Percentiles rank a stretch among this genome's conserved stretches.
phyloP scores from a whole-genome alignment of 1,139 yeast species.

The Scheffersomyces stambukii region DNA sequence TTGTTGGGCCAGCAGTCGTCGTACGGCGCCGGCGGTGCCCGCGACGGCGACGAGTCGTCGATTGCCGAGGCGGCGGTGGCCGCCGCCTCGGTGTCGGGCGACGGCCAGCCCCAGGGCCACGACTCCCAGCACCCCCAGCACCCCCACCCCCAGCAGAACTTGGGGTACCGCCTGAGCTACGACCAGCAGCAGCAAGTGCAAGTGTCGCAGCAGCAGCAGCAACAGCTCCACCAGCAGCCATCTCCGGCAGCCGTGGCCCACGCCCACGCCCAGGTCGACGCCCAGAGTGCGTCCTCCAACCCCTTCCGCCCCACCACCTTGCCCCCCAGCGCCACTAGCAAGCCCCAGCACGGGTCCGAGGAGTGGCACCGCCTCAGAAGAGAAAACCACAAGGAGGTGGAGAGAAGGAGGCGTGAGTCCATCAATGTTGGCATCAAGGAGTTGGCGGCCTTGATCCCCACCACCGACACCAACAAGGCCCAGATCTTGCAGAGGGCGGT shows the following conservation, averaged over 20 bases:
- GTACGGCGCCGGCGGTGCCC: conserved; percentile 15
- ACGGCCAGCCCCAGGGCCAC: background rate
- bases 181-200: conserved; percentile 18
- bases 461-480: conserved; percentile 87
- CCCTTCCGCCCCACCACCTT: conserved; percentile 9
- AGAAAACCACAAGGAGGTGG: conserved; percentile 95
- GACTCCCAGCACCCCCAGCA: conserved; percentile 3
- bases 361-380: conserved; percentile 87
- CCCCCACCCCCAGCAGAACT: conserved; percentile 3
- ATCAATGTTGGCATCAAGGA: conserved; percentile 87
- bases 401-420: conserved; percentile 89
- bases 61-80: conserved; percentile 28
- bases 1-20: conserved; percentile 43
- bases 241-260: conserved; percentile 41
- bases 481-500: conserved; percentile 85
- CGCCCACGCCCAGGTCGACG: conserved; percentile 41
- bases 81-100: conserved; percentile 15
- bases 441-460: conserved; percentile 77
- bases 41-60: conserved; percentile 17
- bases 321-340: conserved; percentile 24
- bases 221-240: conserved; percentile 37
- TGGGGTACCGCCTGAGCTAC: conserved; percentile 2
- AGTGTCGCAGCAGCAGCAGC: conserved; percentile 1
- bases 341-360: conserved; percentile 63
- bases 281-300: conserved; percentile 12